These are phyloP conservation scores for Litchi chinensis DNA, from an alignment of 345 rosid genomes.

Conservation along the genomic window DNA sequence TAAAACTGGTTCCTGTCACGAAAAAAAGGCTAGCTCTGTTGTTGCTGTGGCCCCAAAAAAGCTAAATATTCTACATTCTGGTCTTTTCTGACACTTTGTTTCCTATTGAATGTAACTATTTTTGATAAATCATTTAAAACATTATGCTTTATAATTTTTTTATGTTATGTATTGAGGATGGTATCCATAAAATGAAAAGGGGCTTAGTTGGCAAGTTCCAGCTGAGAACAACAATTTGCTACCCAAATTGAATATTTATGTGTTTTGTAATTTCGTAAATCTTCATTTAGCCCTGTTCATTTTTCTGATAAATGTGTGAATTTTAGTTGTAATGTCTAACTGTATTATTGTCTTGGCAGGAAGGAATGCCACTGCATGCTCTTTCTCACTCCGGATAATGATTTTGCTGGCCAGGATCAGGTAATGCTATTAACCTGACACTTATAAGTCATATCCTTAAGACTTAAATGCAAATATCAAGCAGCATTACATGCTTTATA, in stretches of 20 bases:
- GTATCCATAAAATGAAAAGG: background rate
- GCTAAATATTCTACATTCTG: background rate
- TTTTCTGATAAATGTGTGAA: background rate
- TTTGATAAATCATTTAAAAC: background rate
- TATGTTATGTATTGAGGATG: background rate
- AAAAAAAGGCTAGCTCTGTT: background rate
- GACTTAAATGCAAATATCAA: background rate
- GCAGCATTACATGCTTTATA: background rate
- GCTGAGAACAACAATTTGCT: background rate
- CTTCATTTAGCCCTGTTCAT: background rate
- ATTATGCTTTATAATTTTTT: background rate
- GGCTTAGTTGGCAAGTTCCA: background rate
- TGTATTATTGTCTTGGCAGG: slow-evolving; percentile 52
- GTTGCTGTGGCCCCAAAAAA: background rate
- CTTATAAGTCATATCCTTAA: background rate
- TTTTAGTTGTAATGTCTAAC: background rate
- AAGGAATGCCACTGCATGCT: slow-evolving; percentile 99
- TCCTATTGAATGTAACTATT: background rate
- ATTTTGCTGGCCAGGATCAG: slow-evolving; percentile 95
- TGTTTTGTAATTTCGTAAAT: background rate
- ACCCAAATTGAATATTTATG: background rate
- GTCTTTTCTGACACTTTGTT: background rate
- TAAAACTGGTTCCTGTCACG: background rate
- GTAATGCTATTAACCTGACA: slow-evolving; percentile 31
- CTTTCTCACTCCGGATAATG: slow-evolving; percentile 93